Evolutionary conservation across 441 rosid genomes (phyloP), one percentile per base, ranked within the genome.

Genomic region (Populus trichocarpa): DNA sequence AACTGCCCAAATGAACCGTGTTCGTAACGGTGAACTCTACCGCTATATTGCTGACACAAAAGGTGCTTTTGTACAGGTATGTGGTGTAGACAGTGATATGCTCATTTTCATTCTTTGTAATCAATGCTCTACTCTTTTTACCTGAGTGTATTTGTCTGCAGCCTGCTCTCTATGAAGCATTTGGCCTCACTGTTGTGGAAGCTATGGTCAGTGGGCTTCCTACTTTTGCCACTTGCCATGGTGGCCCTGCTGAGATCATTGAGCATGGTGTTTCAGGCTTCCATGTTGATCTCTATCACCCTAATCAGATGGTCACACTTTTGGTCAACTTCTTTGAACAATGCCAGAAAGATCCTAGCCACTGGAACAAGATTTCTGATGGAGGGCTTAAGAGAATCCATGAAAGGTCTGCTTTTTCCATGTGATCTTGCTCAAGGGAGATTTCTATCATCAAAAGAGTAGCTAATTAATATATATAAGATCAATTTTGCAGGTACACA

Each of bases 121-220:
- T 35, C 8, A 35, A 35, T 5, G 38, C 36, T 69, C 61, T 67
- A 14, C 28, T 9, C 36, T 20, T 76, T 73, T 32, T 30, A 73
- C 33, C 32, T 32, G 18, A 38, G 22, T 73, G n/a, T 72, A 12
- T 65, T 42, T 71, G 6, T 79, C 1, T 70, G 72, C 86, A 93
- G 90, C 93, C 94, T 53, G 94, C 95, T 65, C 84, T 90, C 68
- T 91, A 88, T 67, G 92, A 92, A 89, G 95, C 93, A 76, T 91
- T 91, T 83, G 94, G 94, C 61, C 92, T 91, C 73, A 89, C 96
- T 25, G 92, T 93, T 38, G 89, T 90, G 77, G 94, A 91, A 79
- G 88, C 94, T 78, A 89, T 91, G 94, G 89, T 92, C 50, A 87
- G 88, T 81, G 96, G 91, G 53, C 92, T 93, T 63, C 93, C 94